phyloP scores from a whole-genome alignment of 768 basidiomycete genomes.

The Agrocybe pediades region DNA sequence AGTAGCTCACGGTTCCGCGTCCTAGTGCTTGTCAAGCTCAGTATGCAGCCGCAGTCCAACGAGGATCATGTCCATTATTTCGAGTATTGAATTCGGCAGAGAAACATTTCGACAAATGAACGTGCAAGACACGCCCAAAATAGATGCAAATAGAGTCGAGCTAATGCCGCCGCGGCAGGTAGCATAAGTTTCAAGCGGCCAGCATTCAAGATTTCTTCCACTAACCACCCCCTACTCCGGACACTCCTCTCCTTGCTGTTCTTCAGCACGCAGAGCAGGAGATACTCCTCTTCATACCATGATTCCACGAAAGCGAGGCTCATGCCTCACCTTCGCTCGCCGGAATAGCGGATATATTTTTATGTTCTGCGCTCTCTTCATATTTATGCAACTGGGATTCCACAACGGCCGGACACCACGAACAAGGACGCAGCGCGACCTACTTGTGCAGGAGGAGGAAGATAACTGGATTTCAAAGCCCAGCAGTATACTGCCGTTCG shows the following conservation, averaged over 20 bases:
- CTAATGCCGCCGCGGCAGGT: constrained; percentile 2
- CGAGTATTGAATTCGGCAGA: not conserved
- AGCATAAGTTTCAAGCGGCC: constrained; percentile 3
- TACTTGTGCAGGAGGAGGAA: constrained; percentile 17
- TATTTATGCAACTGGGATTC: constrained; percentile 54
- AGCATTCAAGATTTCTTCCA: constrained; percentile 11
- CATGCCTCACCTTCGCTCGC: constrained; percentile 18
- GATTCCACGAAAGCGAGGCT: constrained; percentile 19
- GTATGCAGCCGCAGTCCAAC: too few relatives aligned
- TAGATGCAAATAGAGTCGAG: constrained; percentile 8
- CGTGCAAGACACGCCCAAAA: constrained; percentile 6
- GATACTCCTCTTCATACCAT: constrained; percentile 8
- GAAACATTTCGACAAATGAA: not conserved
- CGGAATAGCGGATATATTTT: constrained; percentile 42
- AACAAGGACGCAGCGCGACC: constrained; percentile 16
- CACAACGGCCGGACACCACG: constrained; percentile 37
- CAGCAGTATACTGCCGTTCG: constrained; percentile 15
- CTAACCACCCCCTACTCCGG: not conserved
- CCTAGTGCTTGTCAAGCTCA: too few relatives aligned
- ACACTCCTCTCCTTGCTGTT: not conserved
- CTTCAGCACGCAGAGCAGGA: constrained; percentile 4
- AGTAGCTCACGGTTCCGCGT: too few relatives aligned
- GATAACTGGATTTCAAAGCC: constrained; percentile 21
- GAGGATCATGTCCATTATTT: too few relatives aligned
- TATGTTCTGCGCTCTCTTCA: constrained; percentile 39